phyloP scores from a whole-genome alignment of 2,329 filamentous ascomycete genomes.

The Plectosphaerella cucumerina region DNA sequence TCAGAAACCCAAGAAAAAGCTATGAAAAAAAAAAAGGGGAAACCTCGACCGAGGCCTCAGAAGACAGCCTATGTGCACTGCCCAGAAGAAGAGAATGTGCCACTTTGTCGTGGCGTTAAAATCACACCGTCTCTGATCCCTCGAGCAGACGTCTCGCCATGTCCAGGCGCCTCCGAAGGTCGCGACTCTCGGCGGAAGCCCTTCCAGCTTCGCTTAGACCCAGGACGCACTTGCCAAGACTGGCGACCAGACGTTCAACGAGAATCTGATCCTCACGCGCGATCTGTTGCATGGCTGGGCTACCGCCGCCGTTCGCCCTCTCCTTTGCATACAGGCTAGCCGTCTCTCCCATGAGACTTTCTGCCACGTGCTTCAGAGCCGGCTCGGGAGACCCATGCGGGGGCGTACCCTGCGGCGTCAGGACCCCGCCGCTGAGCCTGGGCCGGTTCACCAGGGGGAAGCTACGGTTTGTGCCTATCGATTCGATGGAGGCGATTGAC shows the following conservation, averaged over 20 bases:
- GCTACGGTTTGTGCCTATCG: slow-evolving; percentile 55
- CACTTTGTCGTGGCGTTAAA: slow-evolving; percentile 5
- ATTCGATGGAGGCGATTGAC: slow-evolving; percentile 54
- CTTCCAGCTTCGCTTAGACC: slow-evolving; percentile 51
- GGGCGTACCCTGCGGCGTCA: slow-evolving; percentile 42
- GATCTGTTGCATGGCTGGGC: slow-evolving; percentile 39
- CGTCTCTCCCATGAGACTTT: slow-evolving; percentile 44
- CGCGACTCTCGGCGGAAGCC: slow-evolving; percentile 53
- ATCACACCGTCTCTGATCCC: slow-evolving; percentile 44
- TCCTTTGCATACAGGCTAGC: slow-evolving; percentile 34
- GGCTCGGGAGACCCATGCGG: slow-evolving; percentile 40
- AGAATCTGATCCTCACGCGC: slow-evolving; percentile 54
- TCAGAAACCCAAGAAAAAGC: background rate
- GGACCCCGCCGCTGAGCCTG: slow-evolving; percentile 39
- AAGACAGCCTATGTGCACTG: background rate
- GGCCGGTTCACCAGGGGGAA: slow-evolving; percentile 56
- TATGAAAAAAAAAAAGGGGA: background rate
- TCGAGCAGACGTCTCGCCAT: slow-evolving; percentile 70
- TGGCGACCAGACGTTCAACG: slow-evolving; percentile 56
- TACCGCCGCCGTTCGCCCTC: slow-evolving; percentile 21
- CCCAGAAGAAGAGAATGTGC: slow-evolving; percentile 7
- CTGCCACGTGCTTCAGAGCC: slow-evolving; percentile 42
- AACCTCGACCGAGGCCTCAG: background rate
- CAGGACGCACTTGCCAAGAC: slow-evolving; percentile 56
- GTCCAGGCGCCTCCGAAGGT: slow-evolving; percentile 69